Base-by-base conservation (phyloP, 2,329 filamentous ascomycete genomes). In the Fusarium foetens region DNA sequence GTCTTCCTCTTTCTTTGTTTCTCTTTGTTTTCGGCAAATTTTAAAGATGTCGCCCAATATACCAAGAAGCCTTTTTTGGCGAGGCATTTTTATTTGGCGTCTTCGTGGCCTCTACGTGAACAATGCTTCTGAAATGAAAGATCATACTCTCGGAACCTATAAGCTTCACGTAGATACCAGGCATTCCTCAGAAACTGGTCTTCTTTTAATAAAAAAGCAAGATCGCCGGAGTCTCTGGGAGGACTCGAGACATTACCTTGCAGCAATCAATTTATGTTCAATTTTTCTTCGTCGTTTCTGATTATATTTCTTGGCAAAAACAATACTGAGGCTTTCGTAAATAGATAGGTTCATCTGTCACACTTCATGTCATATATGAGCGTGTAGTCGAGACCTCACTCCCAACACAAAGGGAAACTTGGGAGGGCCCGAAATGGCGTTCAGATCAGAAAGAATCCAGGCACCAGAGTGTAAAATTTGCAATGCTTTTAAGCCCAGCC, bases 361-460 rank as follows among this genome's bases (percentile, higher is more conserved):
- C 12, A 27, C 23, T 35, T 36, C 9, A 16, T 10, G 48, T 52
- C 12, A 8, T 25, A 52, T 17, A 25, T 14, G 13, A 35, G 36
- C 23, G 17, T 23, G n/a, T 21, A 35, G 48, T 33, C 13, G 17
- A 52, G n/a, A 25, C 33, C 13, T 52, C n/a, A 23, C 10, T 52
- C 12, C 12, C 29, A 25, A 14, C 31, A 25, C 48, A 21, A 6
- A 27, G 27, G 8, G 45, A 17, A 13, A 13, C 5, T 7, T 31
- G 7, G 13, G 21, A 46, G 9, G 14, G 11, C 14, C 14, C 21
- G 23, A 23, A 8, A n/a, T 14, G 1, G 3, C 3, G 0, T 17
- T 31, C 45, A 48, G 5, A 23, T 31, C 27, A 31, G 45, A 23
- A 9, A n/a, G 5, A 8, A 12, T 12, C n/a, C 10, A 48, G 16